A percentile compares a stretch with the other conserved stretches of the same genome.
These are phyloP conservation scores for Lentinula detonsa DNA, from an alignment of 768 basidiomycete genomes.

Conservation along the genomic window DNA sequence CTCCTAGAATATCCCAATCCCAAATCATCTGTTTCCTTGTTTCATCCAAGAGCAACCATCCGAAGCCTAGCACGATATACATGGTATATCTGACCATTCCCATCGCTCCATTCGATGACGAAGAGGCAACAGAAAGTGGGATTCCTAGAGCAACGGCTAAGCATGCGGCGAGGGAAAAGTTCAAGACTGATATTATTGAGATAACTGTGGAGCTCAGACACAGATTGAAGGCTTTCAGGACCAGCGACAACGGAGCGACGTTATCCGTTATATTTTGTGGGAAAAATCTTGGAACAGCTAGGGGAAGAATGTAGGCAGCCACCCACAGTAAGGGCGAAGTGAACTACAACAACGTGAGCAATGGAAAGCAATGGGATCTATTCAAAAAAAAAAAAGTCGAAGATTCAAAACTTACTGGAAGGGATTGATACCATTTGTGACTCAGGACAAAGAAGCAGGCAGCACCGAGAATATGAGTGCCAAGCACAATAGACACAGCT, in stretches of 20 bases:
- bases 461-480: conserved; percentile 51
- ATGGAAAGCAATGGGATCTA: not conserved
- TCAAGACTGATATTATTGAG: conserved; percentile 80
- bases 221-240: conserved; percentile 71
- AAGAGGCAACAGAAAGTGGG: conserved; percentile 48
- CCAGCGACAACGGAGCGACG: conserved; percentile 32
- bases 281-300: conserved; percentile 11
- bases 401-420: conserved; percentile 29
- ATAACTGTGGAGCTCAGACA: conserved; percentile 84
- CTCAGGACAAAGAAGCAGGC: conserved; percentile 44
- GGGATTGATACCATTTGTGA: conserved; percentile 35
- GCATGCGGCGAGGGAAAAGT: conserved; percentile 82
- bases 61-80: conserved; percentile 47
- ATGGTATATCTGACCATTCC: conserved; percentile 23
- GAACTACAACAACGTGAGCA: conserved; percentile 12
- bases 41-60: conserved; percentile 47
- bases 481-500: conserved; percentile 45
- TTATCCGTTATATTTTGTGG: conserved; percentile 13
- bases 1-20: conserved; percentile 75
- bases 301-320: conserved; percentile 24
- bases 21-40: conserved; percentile 50
- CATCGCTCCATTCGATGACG: conserved; percentile 16
- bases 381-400: not conserved
- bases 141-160: conserved; percentile 34
- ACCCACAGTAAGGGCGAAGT: conserved; percentile 22